A percentile compares a stretch with the other conserved stretches of the same genome.
phyloP scores from a whole-genome alignment of 768 basidiomycete genomes.

The Phlebiopsis flavidoalba region DNA sequence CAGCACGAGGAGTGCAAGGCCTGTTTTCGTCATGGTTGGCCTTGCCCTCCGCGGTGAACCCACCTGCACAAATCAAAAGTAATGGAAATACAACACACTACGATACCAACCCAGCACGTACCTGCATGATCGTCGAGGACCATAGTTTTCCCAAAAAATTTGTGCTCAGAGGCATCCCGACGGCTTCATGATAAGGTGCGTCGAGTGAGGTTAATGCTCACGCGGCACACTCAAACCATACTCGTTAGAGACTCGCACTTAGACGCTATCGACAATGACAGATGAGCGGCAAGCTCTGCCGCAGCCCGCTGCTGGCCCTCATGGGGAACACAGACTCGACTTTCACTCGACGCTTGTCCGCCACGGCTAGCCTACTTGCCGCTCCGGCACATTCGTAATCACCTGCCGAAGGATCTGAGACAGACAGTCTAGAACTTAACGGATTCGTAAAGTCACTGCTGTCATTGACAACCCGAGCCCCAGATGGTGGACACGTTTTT shows the following conservation, averaged over 20 bases:
- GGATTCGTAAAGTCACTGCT: constrained; percentile 42
- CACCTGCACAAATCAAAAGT: constrained; percentile 49
- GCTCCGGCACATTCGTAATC: constrained; percentile 29
- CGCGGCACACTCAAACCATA: background rate
- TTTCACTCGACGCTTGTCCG: constrained; percentile 82
- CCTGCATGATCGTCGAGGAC: constrained; percentile 58
- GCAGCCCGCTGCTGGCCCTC: constrained; percentile 67
- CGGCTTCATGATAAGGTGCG: constrained; percentile 62
- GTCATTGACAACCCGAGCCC: constrained; percentile 40
- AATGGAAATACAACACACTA: constrained; percentile 59
- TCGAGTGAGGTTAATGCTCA: constrained; percentile 8
- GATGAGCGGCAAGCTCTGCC: constrained; percentile 62
- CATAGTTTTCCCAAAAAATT: constrained; percentile 55
- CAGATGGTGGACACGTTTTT: constrained; percentile 37
- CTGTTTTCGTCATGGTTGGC: constrained; percentile 60
- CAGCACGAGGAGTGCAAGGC: constrained; percentile 44
- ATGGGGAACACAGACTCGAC: constrained; percentile 78
- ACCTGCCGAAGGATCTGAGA: background rate
- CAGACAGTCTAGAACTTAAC: constrained; percentile 27
- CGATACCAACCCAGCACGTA: no score
- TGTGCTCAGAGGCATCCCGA: constrained; percentile 60
- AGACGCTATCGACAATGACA: constrained; percentile 39
- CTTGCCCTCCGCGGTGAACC: no score
- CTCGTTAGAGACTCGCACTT: constrained; percentile 69
- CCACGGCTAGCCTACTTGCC: constrained; percentile 63